Base-by-base conservation (phyloP, 176 grass and related monocot genomes). In the Musa beccarii region DNA sequence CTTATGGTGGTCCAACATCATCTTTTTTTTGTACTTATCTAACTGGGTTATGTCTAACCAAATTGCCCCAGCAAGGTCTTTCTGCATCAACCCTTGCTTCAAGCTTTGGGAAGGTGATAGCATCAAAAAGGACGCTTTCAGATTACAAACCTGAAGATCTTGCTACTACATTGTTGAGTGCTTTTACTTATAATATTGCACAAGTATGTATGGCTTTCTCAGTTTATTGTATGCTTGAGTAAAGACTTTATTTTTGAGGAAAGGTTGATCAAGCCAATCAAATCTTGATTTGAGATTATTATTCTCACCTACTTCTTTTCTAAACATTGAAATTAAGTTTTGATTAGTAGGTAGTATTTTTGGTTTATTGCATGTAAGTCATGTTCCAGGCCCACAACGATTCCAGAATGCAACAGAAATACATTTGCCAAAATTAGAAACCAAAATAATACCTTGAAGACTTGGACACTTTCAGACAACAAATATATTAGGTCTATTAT, bases 161-260 rank as follows among this genome's bases (percentile, higher is more conserved):
- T 80, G 94, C 94, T 3, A 78, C 94, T 52, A 85, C 94, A 78
- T 85, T 98, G 74, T 86, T 98, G 78, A 98, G 86, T 23, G 94
- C 94, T 82, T 93, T 93, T 87, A 98, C 90, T 76, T 98, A 98
- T 70, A 98, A 98, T 34, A 98, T 98, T 89, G 94, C 94, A 79
- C 94, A 93, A 80, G 94, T 91, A 73, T 77, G 86, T 81, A 68
- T 29, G 14, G 69, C 50, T 74, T 81, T 13, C 21, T 10, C 10
- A 17, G 75, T 59, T 49, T 21, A 34, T 59, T 43, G 16, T 79
- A 10, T 66, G 79, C 72, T 82, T 77, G 52, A 52, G 11, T 55
- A 13, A 59, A 24, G 52, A 77, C 71, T 22, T 8, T 16, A 8
- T 57, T 20, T 59, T 9, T 19, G 19, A 19, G 54, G 13, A 68